Evolutionary conservation across 1,284 basidiomycete genomes (phyloP), one percentile per base, ranked within the genome.

Genomic region (Leccinum fallax): DNA sequence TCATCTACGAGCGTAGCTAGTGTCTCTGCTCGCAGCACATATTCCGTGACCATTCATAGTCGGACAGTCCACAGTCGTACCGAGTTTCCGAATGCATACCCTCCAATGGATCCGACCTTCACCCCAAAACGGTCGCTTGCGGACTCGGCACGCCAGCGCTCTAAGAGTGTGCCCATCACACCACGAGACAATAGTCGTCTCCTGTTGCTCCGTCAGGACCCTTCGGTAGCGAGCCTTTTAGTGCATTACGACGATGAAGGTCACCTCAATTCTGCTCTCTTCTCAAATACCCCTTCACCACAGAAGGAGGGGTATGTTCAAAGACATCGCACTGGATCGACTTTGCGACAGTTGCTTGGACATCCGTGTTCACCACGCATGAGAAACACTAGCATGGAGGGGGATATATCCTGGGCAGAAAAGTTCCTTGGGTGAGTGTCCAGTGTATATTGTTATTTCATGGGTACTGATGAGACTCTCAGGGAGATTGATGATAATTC

Each of bases 371-470:
- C 68, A 1, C 66, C 73, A 57, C 74, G 78, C 30, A 28, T 69
- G 11, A 63, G 65, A 51, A 66, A 61, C 43, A 71, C 72, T 21
- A 79, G 75, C 59, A 74, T 71, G 4, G 88, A 90, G 69, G 86
- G 88, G 10, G 90, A 92, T 67, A 89, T 92, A 58, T 90, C 88
- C 3, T 92, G 90, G 90, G 90, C 90, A 11, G 90, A 92, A 75
- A 81, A 82, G 38, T 86, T 84, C 72, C 78, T 92, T 61, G 83
- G 81, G 90, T 91, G 68, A 63, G 85, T 69, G 2, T n/a, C 16
- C 21, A 32, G 40, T 46, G 19, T 16, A 5, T 56, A 49, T 38
- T 36, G 32, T 57, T 13, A 43, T 53, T 24, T 24, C 16, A 19
- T 49, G 58, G 34, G 40, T 21, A 26, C 36, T 65, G 36, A 71